Evolutionary conservation across 495 filamentous ascomycete genomes (phyloP).

Genomic region (Pyrenopolyporus hunteri): DNA sequence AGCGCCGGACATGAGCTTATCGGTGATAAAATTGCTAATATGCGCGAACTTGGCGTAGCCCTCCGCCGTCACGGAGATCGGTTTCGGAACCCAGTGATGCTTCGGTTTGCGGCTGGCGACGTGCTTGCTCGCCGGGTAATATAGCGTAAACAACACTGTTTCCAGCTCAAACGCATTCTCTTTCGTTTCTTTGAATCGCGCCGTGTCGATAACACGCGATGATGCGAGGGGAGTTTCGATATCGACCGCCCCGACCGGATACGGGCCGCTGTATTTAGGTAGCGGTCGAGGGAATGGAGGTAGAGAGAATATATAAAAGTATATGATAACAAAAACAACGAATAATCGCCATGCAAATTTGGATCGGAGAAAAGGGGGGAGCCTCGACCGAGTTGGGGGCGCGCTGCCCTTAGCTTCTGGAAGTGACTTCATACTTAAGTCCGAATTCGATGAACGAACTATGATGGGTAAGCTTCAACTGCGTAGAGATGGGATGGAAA

Average conservation of each 20-base stretch:
- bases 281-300: conserved; percentile 52
- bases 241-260: conserved; percentile 55
- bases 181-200: conserved; percentile 45
- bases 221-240: conserved; percentile 50
- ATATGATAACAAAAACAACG: conserved; percentile 39
- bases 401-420: conserved; percentile 13
- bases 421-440: conserved; percentile 29
- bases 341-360: conserved; percentile 41
- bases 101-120: conserved; percentile 19
- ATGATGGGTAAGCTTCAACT: not conserved
- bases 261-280: conserved; percentile 55
- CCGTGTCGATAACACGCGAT: conserved; percentile 42
- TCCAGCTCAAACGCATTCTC: conserved; percentile 53
- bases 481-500: too few species aligned
- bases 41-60: conserved; percentile 56
- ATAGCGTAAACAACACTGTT: conserved; percentile 57
- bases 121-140: conserved; percentile 50
- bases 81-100: conserved; percentile 58
- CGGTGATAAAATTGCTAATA: conserved; percentile 50
- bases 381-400: not conserved
- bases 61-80: conserved; percentile 53
- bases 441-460: not conserved
- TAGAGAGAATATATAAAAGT: conserved; percentile 47
- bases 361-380: conserved; percentile 7
- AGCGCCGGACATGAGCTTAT: conserved; percentile 44